Evolutionary conservation across 768 basidiomycete genomes (phyloP), one percentile per base, ranked within the genome.

Genomic region (Dentipellis fragilis): DNA sequence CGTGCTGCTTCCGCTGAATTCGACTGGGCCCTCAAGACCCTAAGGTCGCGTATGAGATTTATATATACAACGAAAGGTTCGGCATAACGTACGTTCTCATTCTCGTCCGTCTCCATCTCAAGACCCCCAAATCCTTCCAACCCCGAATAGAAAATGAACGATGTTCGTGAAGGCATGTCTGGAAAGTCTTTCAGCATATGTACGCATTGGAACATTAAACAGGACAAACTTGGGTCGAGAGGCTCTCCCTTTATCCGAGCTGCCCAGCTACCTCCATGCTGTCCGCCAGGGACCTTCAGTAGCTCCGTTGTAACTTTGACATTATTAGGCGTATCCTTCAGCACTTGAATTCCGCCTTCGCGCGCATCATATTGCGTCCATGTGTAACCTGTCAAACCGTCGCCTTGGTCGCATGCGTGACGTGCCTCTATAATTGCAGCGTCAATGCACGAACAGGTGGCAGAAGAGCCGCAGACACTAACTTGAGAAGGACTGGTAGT

Each of bases 351-450:
- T 50, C 91, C 91, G 48, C 89, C 92, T 64, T 86, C 80, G 19
- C 92, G 83, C 17, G 89, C 75, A 68, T 96, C 93, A 64, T 90
- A 94, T 61, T 82, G 79, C 1, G 87, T 87, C 85, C 89, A 97
- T 19, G 88, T 85, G 69, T 96, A 97, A 39, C 76, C 76, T 57
- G 84, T 78, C 38, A 97, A 74, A 1, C 80, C 82, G 65, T 95
- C 93, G 5, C 79, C 81, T 66, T 96, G 91, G 61, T 95, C 91
- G 65, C 93, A 93, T 5, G 88, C 79, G 72, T 96, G 92, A 2
- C 94, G 84, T 22, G 84, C 73, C 59, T 79, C 90, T 92, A 60
- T 47, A 36, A 54, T 59, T 38, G 22, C 48, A 29, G 10, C 57
- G 54, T 58, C n/a, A 29, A 29, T 29, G 29, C 29, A 29, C 29